Evolutionary conservation across 805 yeast genomes (phyloP).

Genomic region (Ogataea zsoltii): DNA sequence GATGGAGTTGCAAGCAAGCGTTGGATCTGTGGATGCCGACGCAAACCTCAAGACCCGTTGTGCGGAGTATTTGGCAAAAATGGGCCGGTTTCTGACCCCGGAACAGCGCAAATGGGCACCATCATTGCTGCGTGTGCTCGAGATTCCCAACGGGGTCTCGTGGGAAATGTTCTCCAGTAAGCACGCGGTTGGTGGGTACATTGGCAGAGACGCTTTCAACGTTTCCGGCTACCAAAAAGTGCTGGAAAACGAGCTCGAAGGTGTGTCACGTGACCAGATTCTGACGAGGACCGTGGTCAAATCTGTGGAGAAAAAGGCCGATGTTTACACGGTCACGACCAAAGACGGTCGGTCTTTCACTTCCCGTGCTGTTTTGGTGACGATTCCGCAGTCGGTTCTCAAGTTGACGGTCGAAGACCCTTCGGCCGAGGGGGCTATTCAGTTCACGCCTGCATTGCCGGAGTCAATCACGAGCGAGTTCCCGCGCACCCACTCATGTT

Average conservation of each 20-base stretch:
- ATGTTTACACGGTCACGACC: constrained; percentile 20
- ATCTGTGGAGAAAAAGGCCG: not conserved
- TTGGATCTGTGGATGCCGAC: constrained; percentile 21
- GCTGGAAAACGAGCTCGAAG: constrained; percentile 28
- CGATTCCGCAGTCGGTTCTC: constrained; percentile 51
- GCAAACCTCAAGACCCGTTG: constrained; percentile 27
- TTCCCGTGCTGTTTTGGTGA: constrained; percentile 43
- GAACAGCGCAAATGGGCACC: constrained; percentile 33
- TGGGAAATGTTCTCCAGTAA: constrained; percentile 35
- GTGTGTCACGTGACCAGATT: constrained; percentile 26
- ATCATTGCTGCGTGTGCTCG: constrained; percentile 30
- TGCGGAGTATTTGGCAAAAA: constrained; percentile 24
- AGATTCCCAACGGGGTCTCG: constrained; percentile 29
- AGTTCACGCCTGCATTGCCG: constrained; percentile 40
- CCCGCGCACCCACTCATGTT: constrained; percentile 36
- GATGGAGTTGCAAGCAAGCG: constrained; percentile 33
- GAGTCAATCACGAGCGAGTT: constrained; percentile 29
- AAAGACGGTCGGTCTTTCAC: constrained; percentile 18
- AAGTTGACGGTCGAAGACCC: constrained; percentile 32
- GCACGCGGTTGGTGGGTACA: constrained; percentile 25
- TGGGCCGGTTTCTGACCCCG: constrained; percentile 20
- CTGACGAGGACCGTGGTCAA: constrained; percentile 21
- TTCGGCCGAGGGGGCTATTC: constrained; percentile 29
- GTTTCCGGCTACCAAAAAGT: constrained; percentile 30
- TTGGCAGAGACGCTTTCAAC: constrained; percentile 36